These are phyloP conservation scores for Sphaerosporella brunnea DNA, from an alignment of 495 filamentous ascomycete genomes.

Conservation along the genomic window DNA sequence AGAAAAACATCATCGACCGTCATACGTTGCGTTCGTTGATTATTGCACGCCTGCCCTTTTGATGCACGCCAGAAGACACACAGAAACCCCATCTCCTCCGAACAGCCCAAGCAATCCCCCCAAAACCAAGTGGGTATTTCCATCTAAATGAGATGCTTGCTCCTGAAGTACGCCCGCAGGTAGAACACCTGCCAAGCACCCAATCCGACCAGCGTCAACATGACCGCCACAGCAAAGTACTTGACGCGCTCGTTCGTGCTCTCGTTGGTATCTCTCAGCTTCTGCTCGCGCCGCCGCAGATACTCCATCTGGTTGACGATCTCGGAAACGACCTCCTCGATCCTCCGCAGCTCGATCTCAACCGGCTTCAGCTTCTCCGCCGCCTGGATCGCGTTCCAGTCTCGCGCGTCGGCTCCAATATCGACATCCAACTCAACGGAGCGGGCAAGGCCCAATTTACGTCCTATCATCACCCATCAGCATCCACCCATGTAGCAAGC, in stretches of 20 bases:
- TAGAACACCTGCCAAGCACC: conserved; percentile 97
- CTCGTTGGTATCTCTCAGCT: conserved; percentile 94
- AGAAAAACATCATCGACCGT: too few relatives aligned
- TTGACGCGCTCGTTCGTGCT: conserved; percentile 98
- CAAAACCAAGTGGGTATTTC: too few relatives aligned
- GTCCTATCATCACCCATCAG: conserved; percentile 4
- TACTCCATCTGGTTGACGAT: conserved; percentile 85
- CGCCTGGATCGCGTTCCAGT: conserved; percentile 92
- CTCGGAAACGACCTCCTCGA: conserved; percentile 71
- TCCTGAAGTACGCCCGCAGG: conserved; percentile 87
- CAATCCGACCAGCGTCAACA: conserved; percentile 75
- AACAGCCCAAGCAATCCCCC: too few relatives aligned
- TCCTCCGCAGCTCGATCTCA: conserved; percentile 84
- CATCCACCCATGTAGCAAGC: too few relatives aligned
- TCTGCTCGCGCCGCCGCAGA: conserved; percentile 76
- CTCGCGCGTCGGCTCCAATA: conserved; percentile 93
- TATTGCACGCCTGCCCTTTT: too few relatives aligned
- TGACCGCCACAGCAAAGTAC: conserved; percentile 93
- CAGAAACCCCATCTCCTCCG: too few relatives aligned
- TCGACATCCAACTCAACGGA: conserved; percentile 93
- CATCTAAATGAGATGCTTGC: conserved; percentile 9
- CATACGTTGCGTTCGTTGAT: too few relatives aligned
- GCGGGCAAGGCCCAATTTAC: conserved; percentile 42
- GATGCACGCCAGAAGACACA: too few relatives aligned
- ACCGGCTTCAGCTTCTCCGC: conserved; percentile 95